A percentile compares a stretch with the other conserved stretches of the same genome.
Conservation (phyloP, 768 basidiomycete genomes). For the Amylocystis lapponica region DNA sequence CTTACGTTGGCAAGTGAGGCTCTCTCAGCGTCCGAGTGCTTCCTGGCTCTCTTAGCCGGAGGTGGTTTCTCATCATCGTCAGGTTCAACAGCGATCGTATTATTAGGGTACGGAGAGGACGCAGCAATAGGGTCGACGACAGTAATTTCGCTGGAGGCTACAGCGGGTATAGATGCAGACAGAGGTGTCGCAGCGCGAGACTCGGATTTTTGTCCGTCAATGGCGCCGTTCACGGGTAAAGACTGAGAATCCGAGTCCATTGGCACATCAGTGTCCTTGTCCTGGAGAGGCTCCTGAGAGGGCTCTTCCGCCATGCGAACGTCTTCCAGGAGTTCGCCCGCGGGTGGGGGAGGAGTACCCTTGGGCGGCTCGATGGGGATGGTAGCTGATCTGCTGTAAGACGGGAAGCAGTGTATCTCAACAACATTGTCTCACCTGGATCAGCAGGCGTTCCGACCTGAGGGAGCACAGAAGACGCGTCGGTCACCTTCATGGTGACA, state of each 20-base stretch:
- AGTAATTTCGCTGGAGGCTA: constrained; percentile 26
- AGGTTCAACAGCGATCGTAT: constrained; percentile 24
- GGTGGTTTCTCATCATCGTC: constrained; percentile 63
- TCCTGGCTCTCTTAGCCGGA: constrained; percentile 79
- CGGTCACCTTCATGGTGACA: constrained; percentile 40
- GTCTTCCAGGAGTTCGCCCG: constrained; percentile 43
- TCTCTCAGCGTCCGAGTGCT: constrained; percentile 70
- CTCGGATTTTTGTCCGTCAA: constrained; percentile 20
- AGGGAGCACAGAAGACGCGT: constrained; percentile 40
- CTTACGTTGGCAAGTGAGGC: constrained; percentile 73
- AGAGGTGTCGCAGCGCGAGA: constrained; percentile 15
- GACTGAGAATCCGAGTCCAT: constrained; percentile 22
- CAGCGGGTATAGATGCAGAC: constrained; percentile 22
- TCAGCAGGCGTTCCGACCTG: constrained; percentile 41
- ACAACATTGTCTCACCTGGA: constrained; percentile 37
- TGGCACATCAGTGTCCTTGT: constrained; percentile 12
- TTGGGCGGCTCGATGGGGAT: constrained; percentile 39
- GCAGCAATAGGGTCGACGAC: constrained; percentile 22
- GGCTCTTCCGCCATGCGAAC: constrained; percentile 50
- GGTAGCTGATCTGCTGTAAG: constrained; percentile 32
- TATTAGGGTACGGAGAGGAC: constrained; percentile 26
- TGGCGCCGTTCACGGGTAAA: constrained; percentile 14
- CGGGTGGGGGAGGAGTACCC: constrained; percentile 42
- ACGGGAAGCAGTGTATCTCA: constrained; percentile 9
- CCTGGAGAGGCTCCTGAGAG: constrained; percentile 6